Base-by-base conservation (phyloP, 2,329 filamentous ascomycete genomes). In the Fusarium sp. region DNA sequence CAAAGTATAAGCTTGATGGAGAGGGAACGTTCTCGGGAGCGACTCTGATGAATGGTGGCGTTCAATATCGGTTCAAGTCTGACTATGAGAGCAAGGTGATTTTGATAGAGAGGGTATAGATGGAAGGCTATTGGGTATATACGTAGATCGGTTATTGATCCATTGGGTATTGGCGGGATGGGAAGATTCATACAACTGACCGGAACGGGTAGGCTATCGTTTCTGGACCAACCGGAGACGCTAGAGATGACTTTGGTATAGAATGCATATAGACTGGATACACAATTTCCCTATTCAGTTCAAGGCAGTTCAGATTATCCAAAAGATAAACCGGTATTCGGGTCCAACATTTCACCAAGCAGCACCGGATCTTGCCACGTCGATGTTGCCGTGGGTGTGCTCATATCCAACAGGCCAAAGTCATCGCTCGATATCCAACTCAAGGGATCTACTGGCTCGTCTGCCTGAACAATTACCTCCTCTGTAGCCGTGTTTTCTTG, bases 21-120 rank as follows among this genome's bases (percentile, higher is more conserved):
- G 86, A 88, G 34, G 83, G 80, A 30, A 87, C 85, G 8, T 88
- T 88, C 70, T 88, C 87, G 0, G 91, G 91, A 0, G 85, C 86
- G 11, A 92, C 89, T 9, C 83, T 92, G 76, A 92, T 92, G 89
- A 92, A 91, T 71, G 84, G 85, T 2, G 91, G 91, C 0, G 76
- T 93, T 41, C 89, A 91, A 80, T 84, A 87, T 79, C 73, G 80
- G 6, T 88, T 90, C 72, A 75, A 82, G 1, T 83, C 81, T 0
- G 90, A 92, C 73, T 91, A 90, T 72, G 85, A 89, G 71, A 92
- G 90, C 73, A 85, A 84, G 73, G 81, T 92, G 34, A 83, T 92
- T 7, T 85, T 89, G 62, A 74, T 92, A 66, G 84, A 90, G 72
- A 90, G 73, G 73, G 34, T 72, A 23, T 78, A 72, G 14, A 10